Evolutionary conservation across 2,329 filamentous ascomycete genomes (phyloP).

Genomic region (Botrytis paeoniae): DNA sequence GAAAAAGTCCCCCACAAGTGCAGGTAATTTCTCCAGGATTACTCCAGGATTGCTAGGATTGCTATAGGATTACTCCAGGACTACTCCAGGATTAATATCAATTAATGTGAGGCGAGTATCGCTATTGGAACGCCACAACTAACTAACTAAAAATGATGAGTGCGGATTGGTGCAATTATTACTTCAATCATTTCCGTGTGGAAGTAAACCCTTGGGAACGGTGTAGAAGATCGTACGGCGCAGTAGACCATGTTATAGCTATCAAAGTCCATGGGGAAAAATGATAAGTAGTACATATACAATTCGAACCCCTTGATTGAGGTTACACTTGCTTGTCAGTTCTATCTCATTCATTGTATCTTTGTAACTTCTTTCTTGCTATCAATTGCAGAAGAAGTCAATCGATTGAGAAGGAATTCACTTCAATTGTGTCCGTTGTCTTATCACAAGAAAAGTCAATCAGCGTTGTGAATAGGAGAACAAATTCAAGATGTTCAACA

Average conservation of each 20-base stretch:
- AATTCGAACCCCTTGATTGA: not conserved
- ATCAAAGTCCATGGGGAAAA: not conserved
- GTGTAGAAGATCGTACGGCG: not conserved
- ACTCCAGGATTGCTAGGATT: not conserved
- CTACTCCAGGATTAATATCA: not conserved
- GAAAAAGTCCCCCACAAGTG: not conserved
- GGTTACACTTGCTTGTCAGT: not conserved
- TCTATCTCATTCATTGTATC: not conserved
- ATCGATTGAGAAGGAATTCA: not conserved
- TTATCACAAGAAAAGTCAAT: not conserved
- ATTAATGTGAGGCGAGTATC: not conserved
- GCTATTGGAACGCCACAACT: slow-evolving; percentile 3
- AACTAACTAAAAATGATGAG: not conserved
- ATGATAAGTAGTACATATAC: not conserved
- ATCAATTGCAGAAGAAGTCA: not conserved
- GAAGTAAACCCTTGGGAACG: not conserved
- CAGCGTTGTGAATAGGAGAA: not conserved
- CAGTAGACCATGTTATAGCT: not conserved
- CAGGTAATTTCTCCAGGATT: slow-evolving; percentile 13
- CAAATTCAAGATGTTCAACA: slow-evolving; percentile 10
- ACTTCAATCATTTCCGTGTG: slow-evolving; percentile 13
- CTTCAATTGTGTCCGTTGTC: not conserved
- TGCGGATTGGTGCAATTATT: slow-evolving; percentile 18
- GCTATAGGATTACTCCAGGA: not conserved
- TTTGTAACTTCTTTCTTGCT: not conserved